Base-by-base conservation (phyloP, 495 filamentous ascomycete species). In the Penicillium psychrofluorescens region DNA sequence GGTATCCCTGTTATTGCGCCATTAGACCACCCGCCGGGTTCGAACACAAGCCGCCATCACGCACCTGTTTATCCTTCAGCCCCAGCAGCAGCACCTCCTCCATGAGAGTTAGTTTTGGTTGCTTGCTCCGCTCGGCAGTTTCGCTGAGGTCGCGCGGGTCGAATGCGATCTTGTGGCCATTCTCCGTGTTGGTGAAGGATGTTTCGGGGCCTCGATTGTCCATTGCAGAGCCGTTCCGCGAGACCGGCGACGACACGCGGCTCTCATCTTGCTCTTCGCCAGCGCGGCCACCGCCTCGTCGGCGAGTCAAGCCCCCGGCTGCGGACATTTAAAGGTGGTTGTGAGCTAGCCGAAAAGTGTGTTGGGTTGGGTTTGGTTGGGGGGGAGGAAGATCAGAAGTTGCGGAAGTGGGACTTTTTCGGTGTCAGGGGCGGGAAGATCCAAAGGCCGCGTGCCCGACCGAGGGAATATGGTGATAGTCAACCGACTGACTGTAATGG, bases 111-210 rank as follows among this genome's bases (percentile, higher is more conserved):
- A 98, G 67, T 73, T 97, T 98, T 27, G 92, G 92, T 72, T 97
- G 91, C 71, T 95, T 96, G 74, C 80, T 95, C 61, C 94, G 74
- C 75, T 97, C 92, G 58, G 85, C 85, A 64, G 83, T 95, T 78
- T 98, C 94, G 67, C 86, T 94, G 62, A 98, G 91, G 67, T 98
- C 92, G 63, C 88, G 77, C 38, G 92, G 92, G 66, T 98, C 92
- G 64, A 90, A 98, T 29, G 89, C 94, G 67, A 98, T 96, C 74
- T 94, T 95, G 70, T 97, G 94, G 45, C 92, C 92, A 74, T 95
- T 96, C 71, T 95, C 91, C 56, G 85, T 79, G 62, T 75, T 88
- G 62, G 90, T 88, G 73, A 94, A 97, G 38, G 85, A 88, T 14
- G 90, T 95, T 64, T 95, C 92, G 56, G 89, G 85, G 27, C 71